phyloP scores from a whole-genome alignment of 768 basidiomycete genomes.

The Podaxis sp. region DNA sequence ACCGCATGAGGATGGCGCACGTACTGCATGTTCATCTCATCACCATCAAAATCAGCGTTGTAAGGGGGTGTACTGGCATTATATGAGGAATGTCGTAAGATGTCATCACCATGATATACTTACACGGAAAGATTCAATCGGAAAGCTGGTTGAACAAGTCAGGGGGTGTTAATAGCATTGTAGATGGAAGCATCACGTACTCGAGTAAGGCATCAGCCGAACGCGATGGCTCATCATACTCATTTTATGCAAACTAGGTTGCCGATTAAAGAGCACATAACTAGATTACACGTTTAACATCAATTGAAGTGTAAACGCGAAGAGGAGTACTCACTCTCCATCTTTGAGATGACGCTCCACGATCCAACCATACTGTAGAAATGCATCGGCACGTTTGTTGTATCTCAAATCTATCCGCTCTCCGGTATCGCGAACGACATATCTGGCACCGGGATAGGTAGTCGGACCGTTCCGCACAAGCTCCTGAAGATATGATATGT shows the following conservation, averaged over 20 bases:
- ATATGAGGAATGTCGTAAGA: constrained; percentile 27
- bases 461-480: constrained; percentile 94
- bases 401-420: constrained; percentile 96
- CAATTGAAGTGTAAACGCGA: constrained; percentile 4
- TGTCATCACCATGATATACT: constrained; percentile 32
- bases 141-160: constrained; percentile 62
- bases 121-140: constrained; percentile 97
- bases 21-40: constrained; percentile 99
- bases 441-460: constrained; percentile 93
- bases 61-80: constrained; percentile 84
- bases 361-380: constrained; percentile 97
- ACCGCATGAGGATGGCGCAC: constrained; percentile 31
- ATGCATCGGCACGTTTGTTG: constrained; percentile 93
- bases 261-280: constrained; percentile 95
- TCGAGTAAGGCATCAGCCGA: constrained; percentile 96
- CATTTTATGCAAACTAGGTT: constrained; percentile 99
- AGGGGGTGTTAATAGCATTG: constrained; percentile 12
- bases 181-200: constrained; percentile 45
- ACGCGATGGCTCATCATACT: constrained; percentile 99
- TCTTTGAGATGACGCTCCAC: constrained; percentile 97
- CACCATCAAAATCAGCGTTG: constrained; percentile 99
- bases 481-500: constrained; percentile 91
- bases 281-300: constrained; percentile 35
- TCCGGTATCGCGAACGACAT: constrained; percentile 95
- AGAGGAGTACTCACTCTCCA: constrained; percentile 77